phyloP scores from a whole-genome alignment of 2,329 filamentous ascomycete genomes.

The Penicillium aurantiogriseum region DNA sequence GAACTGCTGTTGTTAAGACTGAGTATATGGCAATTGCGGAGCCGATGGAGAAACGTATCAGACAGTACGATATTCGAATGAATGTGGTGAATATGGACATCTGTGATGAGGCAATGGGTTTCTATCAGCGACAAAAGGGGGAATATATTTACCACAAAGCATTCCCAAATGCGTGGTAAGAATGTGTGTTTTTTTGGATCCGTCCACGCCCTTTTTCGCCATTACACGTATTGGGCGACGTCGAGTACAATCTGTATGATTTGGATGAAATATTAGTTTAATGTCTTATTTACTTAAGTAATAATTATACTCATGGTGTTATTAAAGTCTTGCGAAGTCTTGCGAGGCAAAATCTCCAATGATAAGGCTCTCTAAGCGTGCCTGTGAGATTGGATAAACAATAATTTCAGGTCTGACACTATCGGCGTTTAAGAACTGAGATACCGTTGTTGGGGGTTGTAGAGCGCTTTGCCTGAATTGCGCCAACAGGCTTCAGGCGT shows the following conservation, averaged over 20 bases:
- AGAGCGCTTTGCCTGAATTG: background rate
- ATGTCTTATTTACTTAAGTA: too few species aligned
- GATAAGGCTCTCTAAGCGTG: background rate
- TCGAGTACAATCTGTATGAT: background rate
- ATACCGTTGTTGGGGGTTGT: background rate
- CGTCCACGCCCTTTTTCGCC: background rate
- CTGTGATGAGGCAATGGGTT: conserved; percentile 11
- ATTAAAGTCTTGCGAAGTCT: background rate
- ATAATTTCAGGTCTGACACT: background rate
- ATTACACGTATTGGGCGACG: background rate
- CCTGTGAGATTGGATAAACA: background rate
- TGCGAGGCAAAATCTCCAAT: background rate
- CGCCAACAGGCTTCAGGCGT: background rate
- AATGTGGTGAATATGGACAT: conserved; percentile 18
- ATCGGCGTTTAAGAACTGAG: background rate
- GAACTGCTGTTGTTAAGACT: conserved; percentile 4
- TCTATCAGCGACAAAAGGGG: conserved; percentile 2
- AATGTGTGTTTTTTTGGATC: background rate
- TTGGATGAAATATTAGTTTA: background rate
- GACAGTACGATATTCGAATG: conserved; percentile 18
- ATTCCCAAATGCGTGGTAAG: conserved; percentile 6
- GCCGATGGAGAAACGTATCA: conserved; percentile 14
- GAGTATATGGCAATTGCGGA: conserved; percentile 17
- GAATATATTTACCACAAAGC: conserved; percentile 8
- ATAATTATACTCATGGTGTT: background rate